These are phyloP conservation scores for Metarhizium brunneum DNA, from an alignment of 2,329 filamentous ascomycete species.

Conservation along the genomic window DNA sequence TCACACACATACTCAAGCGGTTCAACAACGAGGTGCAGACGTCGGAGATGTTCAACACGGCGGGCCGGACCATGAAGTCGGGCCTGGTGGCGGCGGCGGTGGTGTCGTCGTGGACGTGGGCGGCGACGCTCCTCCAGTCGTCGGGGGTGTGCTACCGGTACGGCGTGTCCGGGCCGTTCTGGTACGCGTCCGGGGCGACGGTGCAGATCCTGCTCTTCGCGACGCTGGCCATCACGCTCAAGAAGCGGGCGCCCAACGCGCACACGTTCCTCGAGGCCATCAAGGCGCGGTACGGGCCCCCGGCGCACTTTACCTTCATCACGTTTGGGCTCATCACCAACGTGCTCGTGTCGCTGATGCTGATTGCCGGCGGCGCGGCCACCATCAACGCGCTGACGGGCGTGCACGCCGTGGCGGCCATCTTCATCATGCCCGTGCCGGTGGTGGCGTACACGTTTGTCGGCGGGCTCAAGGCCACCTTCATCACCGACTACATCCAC, in stretches of 20 bases:
- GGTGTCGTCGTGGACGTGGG: slow-evolving; percentile 93
- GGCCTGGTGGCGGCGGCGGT: slow-evolving; percentile 82
- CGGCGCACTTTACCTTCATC: slow-evolving; percentile 70
- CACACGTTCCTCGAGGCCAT: slow-evolving; percentile 81
- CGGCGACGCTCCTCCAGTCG: slow-evolving; percentile 70
- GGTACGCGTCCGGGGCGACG: slow-evolving; percentile 62
- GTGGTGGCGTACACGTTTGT: slow-evolving; percentile 65
- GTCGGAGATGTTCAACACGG: slow-evolving; percentile 86
- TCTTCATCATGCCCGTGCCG: slow-evolving; percentile 15
- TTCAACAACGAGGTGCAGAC: slow-evolving; percentile 65
- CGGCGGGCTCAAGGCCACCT: slow-evolving; percentile 77
- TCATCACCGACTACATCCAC: slow-evolving; percentile 79
- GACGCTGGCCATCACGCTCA: slow-evolving; percentile 82
- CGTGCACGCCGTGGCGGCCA: slow-evolving; percentile 62
- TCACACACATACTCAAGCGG: slow-evolving; percentile 60
- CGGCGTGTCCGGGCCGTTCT: slow-evolving; percentile 52
- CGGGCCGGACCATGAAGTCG: slow-evolving; percentile 79
- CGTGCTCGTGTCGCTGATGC: slow-evolving; percentile 80
- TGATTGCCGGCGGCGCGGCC: slow-evolving; percentile 65
- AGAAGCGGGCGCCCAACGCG: slow-evolving; percentile 77
- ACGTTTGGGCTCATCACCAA: slow-evolving; percentile 78
- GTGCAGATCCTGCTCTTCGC: slow-evolving; percentile 87
- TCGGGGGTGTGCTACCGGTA: slow-evolving; percentile 78
- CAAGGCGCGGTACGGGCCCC: slow-evolving; percentile 63
- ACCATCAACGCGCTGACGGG: slow-evolving; percentile 44